Conservation (phyloP, 2,329 filamentous ascomycete genomes). For the Phialophora expanda region DNA sequence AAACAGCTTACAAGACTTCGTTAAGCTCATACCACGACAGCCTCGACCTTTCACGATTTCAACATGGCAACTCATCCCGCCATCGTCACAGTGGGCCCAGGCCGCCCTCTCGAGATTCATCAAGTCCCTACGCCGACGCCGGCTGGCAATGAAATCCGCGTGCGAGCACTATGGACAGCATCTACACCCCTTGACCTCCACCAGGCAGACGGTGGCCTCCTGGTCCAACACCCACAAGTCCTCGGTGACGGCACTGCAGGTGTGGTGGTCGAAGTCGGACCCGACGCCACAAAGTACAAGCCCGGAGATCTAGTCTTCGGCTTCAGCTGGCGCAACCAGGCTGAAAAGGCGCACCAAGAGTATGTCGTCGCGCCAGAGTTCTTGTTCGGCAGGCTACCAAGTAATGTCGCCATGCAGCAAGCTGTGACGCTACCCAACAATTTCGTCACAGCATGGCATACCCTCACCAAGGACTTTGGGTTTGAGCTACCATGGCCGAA, state of each 20-base stretch:
- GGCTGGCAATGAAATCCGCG: conserved; percentile 55
- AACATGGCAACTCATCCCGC: conserved; percentile 48
- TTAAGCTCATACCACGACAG: background rate
- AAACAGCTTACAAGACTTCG: background rate
- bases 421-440: conserved; percentile 64
- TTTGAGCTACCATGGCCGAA: conserved; percentile 64
- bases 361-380: conserved; percentile 60
- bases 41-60: background rate
- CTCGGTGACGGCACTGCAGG: conserved; percentile 61
- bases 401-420: conserved; percentile 49
- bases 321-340: conserved; percentile 56
- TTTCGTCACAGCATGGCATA: conserved; percentile 65
- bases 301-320: conserved; percentile 63
- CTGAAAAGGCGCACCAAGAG: conserved; percentile 62
- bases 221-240: conserved; percentile 58
- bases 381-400: conserved; percentile 57
- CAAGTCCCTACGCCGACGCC: conserved; percentile 46
- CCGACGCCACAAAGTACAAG: conserved; percentile 51
- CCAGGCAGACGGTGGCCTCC: conserved; percentile 64
- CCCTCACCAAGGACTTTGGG: conserved; percentile 57
- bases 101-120: conserved; percentile 45
- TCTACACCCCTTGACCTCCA: conserved; percentile 68
- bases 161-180: conserved; percentile 64
- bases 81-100: conserved; percentile 49
- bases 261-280: conserved; percentile 58